Percentiles rank a stretch among this genome's conserved stretches.
Evolutionary conservation across 2,329 filamentous ascomycete species (phyloP).

Genomic region (Colletotrichum liaoningense): DNA sequence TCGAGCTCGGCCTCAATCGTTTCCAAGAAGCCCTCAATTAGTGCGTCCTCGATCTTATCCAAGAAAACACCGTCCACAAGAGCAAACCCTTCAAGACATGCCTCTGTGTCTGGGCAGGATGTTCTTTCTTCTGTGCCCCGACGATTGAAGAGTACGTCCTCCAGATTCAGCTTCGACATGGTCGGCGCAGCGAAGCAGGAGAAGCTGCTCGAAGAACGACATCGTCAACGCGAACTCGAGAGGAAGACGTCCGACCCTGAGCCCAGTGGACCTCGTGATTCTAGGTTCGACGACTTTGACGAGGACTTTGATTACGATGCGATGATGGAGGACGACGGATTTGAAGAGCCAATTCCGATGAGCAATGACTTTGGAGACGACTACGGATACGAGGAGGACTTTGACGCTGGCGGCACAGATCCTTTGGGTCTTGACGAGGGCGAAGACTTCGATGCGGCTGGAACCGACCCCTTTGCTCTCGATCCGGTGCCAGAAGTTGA

Average conservation of each 20-base stretch:
- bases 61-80: slow-evolving; percentile 48
- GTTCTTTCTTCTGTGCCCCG: slow-evolving; percentile 64
- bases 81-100: slow-evolving; percentile 61
- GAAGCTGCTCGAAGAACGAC: slow-evolving; percentile 78
- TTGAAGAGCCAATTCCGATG: slow-evolving; percentile 75
- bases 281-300: slow-evolving; percentile 71
- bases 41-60: slow-evolving; percentile 37
- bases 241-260: slow-evolving; percentile 60
- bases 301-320: slow-evolving; percentile 73
- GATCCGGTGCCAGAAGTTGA: slow-evolving; percentile 28
- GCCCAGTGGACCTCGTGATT: slow-evolving; percentile 55
- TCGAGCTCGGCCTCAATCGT: slow-evolving; percentile 46
- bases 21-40: slow-evolving; percentile 46
- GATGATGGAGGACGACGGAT: slow-evolving; percentile 73
- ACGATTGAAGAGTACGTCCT: slow-evolving; percentile 82
- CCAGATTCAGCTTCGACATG: slow-evolving; percentile 86
- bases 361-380: slow-evolving; percentile 60
- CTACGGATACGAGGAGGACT: slow-evolving; percentile 44
- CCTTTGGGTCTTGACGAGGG: slow-evolving; percentile 38
- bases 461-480: slow-evolving; percentile 8
- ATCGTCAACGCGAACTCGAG: slow-evolving; percentile 74
- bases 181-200: slow-evolving; percentile 75
- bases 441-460: slow-evolving; percentile 15
- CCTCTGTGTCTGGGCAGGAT: slow-evolving; percentile 61
- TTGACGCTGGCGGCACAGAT: slow-evolving; percentile 33